These are phyloP conservation scores for Cryphonectria parasitica DNA, from an alignment of 2,329 filamentous ascomycete species.

Conservation along the genomic window DNA sequence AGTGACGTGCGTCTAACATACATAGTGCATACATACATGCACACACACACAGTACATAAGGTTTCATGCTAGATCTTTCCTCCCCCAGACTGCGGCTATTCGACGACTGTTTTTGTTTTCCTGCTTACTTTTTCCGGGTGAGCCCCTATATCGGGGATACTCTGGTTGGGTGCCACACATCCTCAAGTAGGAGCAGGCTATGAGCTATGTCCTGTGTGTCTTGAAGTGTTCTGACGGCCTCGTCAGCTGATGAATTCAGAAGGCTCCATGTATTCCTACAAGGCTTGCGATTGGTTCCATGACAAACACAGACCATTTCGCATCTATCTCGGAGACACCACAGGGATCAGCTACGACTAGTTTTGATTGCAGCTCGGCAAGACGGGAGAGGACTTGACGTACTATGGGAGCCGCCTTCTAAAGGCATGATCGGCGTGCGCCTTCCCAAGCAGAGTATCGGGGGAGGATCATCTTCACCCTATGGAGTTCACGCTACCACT, in stretches of 20 bases:
- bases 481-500: not conserved
- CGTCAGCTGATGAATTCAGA: not conserved
- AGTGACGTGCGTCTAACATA: conserved; percentile 2
- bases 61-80: not conserved
- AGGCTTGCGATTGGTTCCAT: not conserved
- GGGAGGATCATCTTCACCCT: conserved; percentile 13
- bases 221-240: not conserved
- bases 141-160: not conserved
- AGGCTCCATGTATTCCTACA: not conserved
- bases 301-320: not conserved
- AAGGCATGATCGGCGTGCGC: not conserved
- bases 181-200: not conserved
- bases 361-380: not conserved
- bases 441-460: conserved; percentile 17
- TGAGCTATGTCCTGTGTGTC: not conserved
- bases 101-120: not conserved
- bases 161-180: not conserved
- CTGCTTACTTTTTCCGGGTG: not conserved
- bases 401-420: not conserved
- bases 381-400: not conserved
- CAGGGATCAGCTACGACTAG: not conserved
- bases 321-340: not conserved
- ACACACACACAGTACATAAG: not conserved
- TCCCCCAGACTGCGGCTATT: not conserved
- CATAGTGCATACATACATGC: not conserved